Percentiles rank a stretch among this genome's conserved stretches.
Conservation (phyloP, 139 green algal species). For the Chlamydomonas sphaeroides region DNA sequence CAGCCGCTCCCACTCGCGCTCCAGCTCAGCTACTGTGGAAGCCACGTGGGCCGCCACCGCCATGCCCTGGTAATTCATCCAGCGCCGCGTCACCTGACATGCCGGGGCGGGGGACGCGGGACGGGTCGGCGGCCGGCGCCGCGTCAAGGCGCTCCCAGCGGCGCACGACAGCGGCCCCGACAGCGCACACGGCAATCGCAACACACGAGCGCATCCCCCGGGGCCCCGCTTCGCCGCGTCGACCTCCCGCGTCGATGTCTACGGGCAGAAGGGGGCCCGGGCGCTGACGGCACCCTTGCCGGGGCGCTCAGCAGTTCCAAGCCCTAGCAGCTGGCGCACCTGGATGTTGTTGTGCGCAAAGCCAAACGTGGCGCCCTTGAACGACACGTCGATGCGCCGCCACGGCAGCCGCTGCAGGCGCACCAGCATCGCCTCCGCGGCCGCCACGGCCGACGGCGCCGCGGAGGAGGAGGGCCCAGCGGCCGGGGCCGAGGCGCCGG, state of each 20-base stretch:
- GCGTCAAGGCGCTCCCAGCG: background rate
- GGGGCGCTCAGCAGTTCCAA: background rate
- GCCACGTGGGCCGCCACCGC: slow-evolving; percentile 70
- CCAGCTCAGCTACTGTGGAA: background rate
- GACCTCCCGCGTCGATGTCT: no score
- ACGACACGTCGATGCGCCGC: slow-evolving; percentile 83
- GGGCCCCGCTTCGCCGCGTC: no score
- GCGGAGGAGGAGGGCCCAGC: background rate
- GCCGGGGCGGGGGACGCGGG: background rate
- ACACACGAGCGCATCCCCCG: no score
- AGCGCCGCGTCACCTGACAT: slow-evolving; percentile 70
- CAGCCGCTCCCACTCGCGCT: no score
- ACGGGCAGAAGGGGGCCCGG: no score
- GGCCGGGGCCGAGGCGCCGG: background rate
- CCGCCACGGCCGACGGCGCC: background rate
- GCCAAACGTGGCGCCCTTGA: slow-evolving; percentile 43
- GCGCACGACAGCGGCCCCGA: no score
- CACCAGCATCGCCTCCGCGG: slow-evolving; percentile 59
- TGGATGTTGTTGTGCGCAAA: slow-evolving; percentile 78
- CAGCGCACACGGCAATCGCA: background rate
- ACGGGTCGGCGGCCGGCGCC: background rate
- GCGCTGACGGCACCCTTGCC: background rate
- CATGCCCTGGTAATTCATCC: slow-evolving; percentile 76
- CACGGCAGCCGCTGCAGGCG: slow-evolving; percentile 74
- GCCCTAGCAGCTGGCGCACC: slow-evolving; percentile 19